These are phyloP conservation scores for Paramarasmius palmivorus DNA, from an alignment of 1,284 basidiomycete genomes.

Conservation along the genomic window DNA sequence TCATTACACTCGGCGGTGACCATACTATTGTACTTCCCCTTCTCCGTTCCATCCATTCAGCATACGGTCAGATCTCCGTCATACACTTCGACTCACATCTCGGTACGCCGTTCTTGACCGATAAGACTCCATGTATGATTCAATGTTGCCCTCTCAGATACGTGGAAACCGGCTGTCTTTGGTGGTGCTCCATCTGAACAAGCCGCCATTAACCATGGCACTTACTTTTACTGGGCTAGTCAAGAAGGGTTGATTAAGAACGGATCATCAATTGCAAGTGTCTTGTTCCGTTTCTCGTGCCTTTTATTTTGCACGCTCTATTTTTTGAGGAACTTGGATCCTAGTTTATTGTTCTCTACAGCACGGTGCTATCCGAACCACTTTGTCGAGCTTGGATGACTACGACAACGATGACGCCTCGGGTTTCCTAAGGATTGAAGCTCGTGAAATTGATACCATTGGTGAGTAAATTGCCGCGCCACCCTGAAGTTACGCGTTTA, in stretches of 20 bases:
- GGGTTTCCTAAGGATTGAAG: conserved; percentile 73
- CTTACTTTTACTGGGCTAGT: conserved; percentile 79
- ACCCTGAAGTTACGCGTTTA: background rate
- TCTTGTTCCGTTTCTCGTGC: conserved; percentile 31
- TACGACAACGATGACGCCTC: conserved; percentile 67
- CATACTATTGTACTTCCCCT: conserved; percentile 65
- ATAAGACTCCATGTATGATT: background rate
- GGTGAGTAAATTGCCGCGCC: conserved; percentile 36
- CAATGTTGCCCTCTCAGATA: conserved; percentile 39
- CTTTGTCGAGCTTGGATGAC: conserved; percentile 69
- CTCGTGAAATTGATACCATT: conserved; percentile 74
- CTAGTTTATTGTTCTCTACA: conserved; percentile 61
- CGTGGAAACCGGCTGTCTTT: conserved; percentile 74
- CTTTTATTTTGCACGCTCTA: conserved; percentile 15
- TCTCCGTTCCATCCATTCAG: conserved; percentile 61
- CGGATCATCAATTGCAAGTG: conserved; percentile 81
- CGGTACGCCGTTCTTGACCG: conserved; percentile 28
- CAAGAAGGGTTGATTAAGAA: conserved; percentile 75
- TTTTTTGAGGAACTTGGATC: conserved; percentile 52
- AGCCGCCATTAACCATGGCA: conserved; percentile 73
- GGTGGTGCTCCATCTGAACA: conserved; percentile 68
- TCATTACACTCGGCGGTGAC: conserved; percentile 78
- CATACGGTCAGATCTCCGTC: conserved; percentile 72
- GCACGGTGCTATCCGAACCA: conserved; percentile 81
- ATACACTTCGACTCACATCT: conserved; percentile 82